Evolutionary conservation across 345 rosid genomes (phyloP).

Genomic region (Populus deltoides): DNA sequence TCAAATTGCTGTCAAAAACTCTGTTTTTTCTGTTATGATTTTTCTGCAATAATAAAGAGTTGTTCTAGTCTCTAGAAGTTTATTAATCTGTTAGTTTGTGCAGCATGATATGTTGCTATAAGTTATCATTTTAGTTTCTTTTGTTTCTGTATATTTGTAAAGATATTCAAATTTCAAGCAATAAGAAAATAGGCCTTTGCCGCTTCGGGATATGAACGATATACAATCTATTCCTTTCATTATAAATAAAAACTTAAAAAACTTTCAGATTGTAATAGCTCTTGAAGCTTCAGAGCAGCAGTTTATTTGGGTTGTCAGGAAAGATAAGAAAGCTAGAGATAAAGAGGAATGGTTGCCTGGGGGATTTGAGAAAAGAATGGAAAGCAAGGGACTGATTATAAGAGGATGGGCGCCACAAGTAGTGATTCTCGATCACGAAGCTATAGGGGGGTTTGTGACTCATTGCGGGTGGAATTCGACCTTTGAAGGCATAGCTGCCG

Average conservation of each 20-base stretch:
- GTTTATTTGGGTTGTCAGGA: constrained; percentile 51
- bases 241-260: no score
- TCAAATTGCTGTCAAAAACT: fast-evolving
- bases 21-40: no score
- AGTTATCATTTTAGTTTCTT: no score
- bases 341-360: constrained; percentile 41
- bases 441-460: constrained; percentile 61
- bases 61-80: no score
- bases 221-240: no score
- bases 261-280: constrained; percentile 24
- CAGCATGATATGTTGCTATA: no score
- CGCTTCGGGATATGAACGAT: no score
- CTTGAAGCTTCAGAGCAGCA: constrained; percentile 39
- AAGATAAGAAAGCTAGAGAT: constrained; percentile 9
- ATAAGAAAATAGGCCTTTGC: no score
- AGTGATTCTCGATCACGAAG: constrained; percentile 56
- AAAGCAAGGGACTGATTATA: constrained; percentile 32
- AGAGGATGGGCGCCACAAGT: constrained; percentile 62
- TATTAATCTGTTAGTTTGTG: no score
- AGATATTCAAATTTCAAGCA: no score
- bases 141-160: no score
- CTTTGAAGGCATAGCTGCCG: constrained; percentile 45
- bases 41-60: no score
- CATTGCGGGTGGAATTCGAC: constrained; percentile 77
- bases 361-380: constrained; percentile 29